A percentile compares a stretch with the other conserved stretches of the same genome.
These are phyloP conservation scores for Emiliania huxleyi DNA, from an alignment of 78 protist species.

Conservation along the genomic window DNA sequence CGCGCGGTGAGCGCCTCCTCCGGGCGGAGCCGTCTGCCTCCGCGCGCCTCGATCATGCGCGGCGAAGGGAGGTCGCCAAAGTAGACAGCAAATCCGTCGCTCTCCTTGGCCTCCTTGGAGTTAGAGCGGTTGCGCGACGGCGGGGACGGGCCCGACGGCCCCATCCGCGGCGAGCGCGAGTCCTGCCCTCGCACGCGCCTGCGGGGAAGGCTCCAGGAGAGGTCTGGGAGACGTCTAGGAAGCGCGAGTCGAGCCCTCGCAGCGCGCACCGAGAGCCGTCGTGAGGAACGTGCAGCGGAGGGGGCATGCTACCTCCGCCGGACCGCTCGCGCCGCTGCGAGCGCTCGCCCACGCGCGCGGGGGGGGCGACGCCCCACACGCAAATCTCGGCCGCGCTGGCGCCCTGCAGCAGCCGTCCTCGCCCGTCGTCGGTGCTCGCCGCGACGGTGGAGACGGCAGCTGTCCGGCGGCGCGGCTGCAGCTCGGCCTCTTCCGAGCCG, in stretches of 20 bases:
- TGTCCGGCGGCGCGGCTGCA: neutral
- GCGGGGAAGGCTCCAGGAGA: too few relatives aligned
- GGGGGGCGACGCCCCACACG: neutral
- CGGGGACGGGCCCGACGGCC: neutral
- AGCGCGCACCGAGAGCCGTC: neutral
- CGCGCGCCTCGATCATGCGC: conserved; percentile 12
- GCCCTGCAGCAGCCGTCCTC: neutral
- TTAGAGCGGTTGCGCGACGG: neutral
- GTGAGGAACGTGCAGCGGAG: neutral
- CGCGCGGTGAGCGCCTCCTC: too few relatives aligned
- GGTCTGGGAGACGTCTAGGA: too few relatives aligned
- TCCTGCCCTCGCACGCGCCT: too few relatives aligned
- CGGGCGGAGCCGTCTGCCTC: too few relatives aligned
- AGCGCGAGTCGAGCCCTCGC: neutral
- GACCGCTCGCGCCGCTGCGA: neutral
- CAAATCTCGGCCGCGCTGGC: neutral
- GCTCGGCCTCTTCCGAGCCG: neutral
- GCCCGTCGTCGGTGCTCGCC: neutral
- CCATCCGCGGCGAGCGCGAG: neutral
- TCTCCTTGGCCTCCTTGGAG: neutral
- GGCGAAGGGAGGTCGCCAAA: neutral
- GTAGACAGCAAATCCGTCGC: neutral
- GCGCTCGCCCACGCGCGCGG: neutral
- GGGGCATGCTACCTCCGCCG: neutral
- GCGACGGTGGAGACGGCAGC: neutral